Evolutionary conservation across 805 yeast species (phyloP), one percentile per base, ranked within the genome.

Genomic region (Saccharomyces kudriavzevii): DNA sequence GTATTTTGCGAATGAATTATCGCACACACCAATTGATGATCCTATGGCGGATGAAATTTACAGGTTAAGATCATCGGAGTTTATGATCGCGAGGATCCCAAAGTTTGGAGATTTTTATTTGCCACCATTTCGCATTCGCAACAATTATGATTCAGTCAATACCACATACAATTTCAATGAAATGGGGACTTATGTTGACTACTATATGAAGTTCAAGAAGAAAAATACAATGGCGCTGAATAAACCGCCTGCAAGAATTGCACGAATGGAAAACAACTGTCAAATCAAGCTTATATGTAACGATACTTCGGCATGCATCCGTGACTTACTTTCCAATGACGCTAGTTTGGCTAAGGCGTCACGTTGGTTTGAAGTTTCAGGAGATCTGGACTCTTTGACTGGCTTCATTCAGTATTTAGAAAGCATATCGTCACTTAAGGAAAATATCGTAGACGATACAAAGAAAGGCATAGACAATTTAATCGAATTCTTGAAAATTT

Each of bases 81-180:
- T 68, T 48, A 64, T 67, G 45, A 53, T 68, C n/a, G 69, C 67
- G 3, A 58, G 70, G 50, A 60, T 68, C 1, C 64, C 66, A 1
- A 57, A 62, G 11, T 58, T 67, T 27, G 71, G 71, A 30, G 71
- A 68, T 54, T 68, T 68, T 48, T 67, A 65, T 51, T 35, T 68
- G 13, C 70, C 71, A 43, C 54, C 66, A 28, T 50, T 68, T 31
- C 53, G 56, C 6, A 50, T 35, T 17, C 5, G 11, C 22, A 35
- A 17, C 22, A 17, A 17, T 4, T 4, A 11, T 24, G 17, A 17
- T 35, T 5, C 43, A 35, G 11, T 10, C 3, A 35, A 10, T 9
- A 35, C 43, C 17, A 17, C 22, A 5, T 35, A 35, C 22, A 35
- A 17, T 35, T 35, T 35, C 13, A 35, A 35, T 9, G 24, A 35